phyloP scores from a whole-genome alignment of 805 yeast genomes.

The Jamesozyma jinghongensis region DNA sequence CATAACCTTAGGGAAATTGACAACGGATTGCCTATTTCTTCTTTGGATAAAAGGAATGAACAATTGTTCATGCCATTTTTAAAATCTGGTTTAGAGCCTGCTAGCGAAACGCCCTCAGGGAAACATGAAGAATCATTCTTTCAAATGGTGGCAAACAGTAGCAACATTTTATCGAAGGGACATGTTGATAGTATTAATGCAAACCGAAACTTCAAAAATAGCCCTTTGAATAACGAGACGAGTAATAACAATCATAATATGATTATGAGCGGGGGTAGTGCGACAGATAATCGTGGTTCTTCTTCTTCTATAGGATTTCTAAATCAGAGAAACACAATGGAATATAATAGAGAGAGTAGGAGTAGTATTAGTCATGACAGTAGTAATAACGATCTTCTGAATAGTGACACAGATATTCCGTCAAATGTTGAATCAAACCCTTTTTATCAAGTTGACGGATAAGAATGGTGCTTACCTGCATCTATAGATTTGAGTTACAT shows the following conservation, averaged over 20 bases:
- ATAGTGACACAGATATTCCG: not conserved
- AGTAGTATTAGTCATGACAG: not conserved
- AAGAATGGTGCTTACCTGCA: not conserved
- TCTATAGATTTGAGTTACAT: not conserved
- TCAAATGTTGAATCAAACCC: constrained; percentile 3
- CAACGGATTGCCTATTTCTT: not conserved
- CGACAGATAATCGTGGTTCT: not conserved
- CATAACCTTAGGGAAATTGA: not conserved
- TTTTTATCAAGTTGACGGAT: constrained; percentile 2
- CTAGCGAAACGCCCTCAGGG: no score
- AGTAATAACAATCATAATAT: not conserved
- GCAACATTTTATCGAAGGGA: no score
- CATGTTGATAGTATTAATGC: not conserved
- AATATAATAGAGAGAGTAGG: not conserved
- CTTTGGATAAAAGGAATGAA: not conserved
- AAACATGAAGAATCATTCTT: not conserved
- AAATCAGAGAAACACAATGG: not conserved
- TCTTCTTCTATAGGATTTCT: not conserved
- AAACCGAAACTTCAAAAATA: not conserved
- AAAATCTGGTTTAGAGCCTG: no score
- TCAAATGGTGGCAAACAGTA: not conserved
- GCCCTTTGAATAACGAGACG: not conserved
- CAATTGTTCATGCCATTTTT: not conserved
- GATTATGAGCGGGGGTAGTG: not conserved
- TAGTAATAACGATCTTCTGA: not conserved